Base-by-base conservation (phyloP, 179 eudicot genomes). In the Amaranthus tricolor region DNA sequence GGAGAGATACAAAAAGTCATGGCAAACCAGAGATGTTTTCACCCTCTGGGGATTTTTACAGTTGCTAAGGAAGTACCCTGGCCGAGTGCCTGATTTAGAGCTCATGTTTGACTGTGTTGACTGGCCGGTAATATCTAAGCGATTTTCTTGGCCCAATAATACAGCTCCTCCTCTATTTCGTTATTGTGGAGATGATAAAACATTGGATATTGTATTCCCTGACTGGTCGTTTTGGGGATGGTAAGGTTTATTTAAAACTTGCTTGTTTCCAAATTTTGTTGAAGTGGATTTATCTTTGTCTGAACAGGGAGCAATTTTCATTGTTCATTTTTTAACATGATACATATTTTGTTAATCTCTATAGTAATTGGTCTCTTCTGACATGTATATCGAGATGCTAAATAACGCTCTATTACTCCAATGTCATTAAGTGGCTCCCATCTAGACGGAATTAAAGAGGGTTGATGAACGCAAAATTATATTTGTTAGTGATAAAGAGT, bases 181-280 rank as follows among this genome's bases (percentile, higher is more conserved):
- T 47, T 93, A 93, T 73, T 91, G 97, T 71, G 86, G 81, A 10
- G 84, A 91, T 73, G 86, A 85, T 65, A 74, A 74, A 73, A 86
- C 93, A 2, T 74, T 83, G 66, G 98, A 93, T 78, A 91, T 93
- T 59, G 93, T 90, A 45, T 93, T 93, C 74, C 98, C 98, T 0
- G 98, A 93, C 72, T 91, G 98, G 98, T 89, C 98, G 70, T 93
- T 91, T 72, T 93, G 97, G 98, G 98, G 98, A 77, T 93, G 98
- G 98, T 93, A 87, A 66, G 89, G 47, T 31, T 31, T 31, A 31
- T 4, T 31, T 31, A 31, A 31, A 31, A 31, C 40, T 31, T 31
- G 4, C 40, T 31, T 31, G 40, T 31, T 71, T 31, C 7, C 13
- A 40, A 50, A 45, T 17, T 9, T 58, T 54, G 70, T 57, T 17